Base-by-base conservation (phyloP, 1,284 basidiomycete species). In the Tremellales sp. region DNA sequence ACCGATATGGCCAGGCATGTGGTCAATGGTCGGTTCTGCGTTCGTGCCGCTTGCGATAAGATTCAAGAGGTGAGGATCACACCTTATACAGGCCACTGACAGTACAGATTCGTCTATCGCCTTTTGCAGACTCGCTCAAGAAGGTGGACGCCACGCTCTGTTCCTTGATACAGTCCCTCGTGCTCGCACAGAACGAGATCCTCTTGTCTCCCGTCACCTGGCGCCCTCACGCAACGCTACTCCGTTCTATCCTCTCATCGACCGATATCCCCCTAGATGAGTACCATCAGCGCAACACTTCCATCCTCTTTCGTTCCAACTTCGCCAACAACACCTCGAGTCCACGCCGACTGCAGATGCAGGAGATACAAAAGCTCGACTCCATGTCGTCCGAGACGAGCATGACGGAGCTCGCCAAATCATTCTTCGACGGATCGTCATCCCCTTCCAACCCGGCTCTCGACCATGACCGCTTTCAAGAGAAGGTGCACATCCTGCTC, bases 311-410 rank as follows among this genome's bases (percentile, higher is more conserved):
- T 58, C 78, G 78, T 23, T 82, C 83, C 49, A 76, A 84, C 15
- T 82, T 83, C 10, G 52, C 61, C 17, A 61, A 64, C 37, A 52
- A 55, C 21, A 80, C 52, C 0, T 60, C 64, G n/a, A 70, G 64
- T 52, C 70, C 68, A 2, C 56, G 72, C 13, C 52, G 70, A 13
- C 70, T 73, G 31, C 83, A 84, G 45, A 85, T 89, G 50, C 79
- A 81, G 4, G 86, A 89, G 67, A 84, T 91, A 29, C 82, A 87
- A 86, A 79, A 85, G 51, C 79, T 93, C 43, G 91, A 92, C 68
- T 86, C 86, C 1, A 86, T 92, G 51, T 82, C 81, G 39, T 80
- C 79, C 29, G 79, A 79, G 46, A 87, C 86, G 1, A 81, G 87
- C 62, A 80, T 92, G 65, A 70, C 77, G 26, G 58, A 66, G 5